These are phyloP conservation scores for Beverwykella pulmonaria DNA, from an alignment of 495 filamentous ascomycete species.

Conservation along the genomic window DNA sequence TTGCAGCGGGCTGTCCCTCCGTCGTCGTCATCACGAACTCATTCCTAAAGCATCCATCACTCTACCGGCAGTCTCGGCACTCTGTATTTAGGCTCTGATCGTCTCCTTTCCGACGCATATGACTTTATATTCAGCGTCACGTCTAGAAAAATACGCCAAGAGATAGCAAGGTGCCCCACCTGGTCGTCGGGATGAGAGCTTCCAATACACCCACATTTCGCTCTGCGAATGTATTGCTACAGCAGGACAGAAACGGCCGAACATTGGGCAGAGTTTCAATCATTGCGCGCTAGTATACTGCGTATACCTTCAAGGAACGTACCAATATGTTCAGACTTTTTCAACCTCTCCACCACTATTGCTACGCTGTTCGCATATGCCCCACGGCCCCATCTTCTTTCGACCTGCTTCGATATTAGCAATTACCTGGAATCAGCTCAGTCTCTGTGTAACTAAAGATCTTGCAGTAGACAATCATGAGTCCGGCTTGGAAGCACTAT, in stretches of 20 bases:
- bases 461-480: not conserved
- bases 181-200: conserved; percentile 19
- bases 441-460: not conserved
- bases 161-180: conserved; percentile 23
- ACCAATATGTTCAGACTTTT: not conserved
- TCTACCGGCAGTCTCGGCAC: conserved; percentile 22
- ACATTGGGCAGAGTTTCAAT: not conserved
- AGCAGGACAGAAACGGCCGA: not conserved
- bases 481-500: conserved; percentile 19
- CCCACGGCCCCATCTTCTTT: conserved; percentile 11
- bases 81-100: conserved; percentile 23
- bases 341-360: not conserved
- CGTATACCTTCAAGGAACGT: no score
- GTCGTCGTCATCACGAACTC: conserved; percentile 13
- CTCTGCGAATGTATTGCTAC: not conserved
- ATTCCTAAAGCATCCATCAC: not conserved
- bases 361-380: not conserved
- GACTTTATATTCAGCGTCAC: conserved; percentile 20
- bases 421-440: conserved; percentile 15
- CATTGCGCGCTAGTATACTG: not conserved
- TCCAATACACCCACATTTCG: not conserved
- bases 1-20: not conserved
- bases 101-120: conserved; percentile 30
- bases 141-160: conserved; percentile 9
- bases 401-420: not conserved